These are phyloP conservation scores for Calonectria pseudoturangicola DNA, from an alignment of 2,329 filamentous ascomycete species.

Conservation along the genomic window DNA sequence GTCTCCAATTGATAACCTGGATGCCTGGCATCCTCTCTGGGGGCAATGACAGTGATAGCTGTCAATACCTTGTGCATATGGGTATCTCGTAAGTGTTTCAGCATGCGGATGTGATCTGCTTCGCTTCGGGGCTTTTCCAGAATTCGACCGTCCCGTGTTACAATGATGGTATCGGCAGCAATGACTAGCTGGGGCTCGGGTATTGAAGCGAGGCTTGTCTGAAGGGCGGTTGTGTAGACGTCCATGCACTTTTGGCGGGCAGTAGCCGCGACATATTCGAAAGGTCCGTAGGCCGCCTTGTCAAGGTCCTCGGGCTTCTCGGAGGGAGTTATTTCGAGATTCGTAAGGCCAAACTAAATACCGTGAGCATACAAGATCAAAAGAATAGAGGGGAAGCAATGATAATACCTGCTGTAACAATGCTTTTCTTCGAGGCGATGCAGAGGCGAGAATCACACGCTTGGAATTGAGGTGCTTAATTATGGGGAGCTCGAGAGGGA, in stretches of 20 bases:
- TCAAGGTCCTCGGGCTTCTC: constrained; percentile 89
- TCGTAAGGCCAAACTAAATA: constrained; percentile 82
- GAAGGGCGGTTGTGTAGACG: constrained; percentile 74
- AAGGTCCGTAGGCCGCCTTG: constrained; percentile 83
- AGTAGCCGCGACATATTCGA: constrained; percentile 93
- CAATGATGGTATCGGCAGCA: constrained; percentile 93
- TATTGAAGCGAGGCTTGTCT: constrained; percentile 64
- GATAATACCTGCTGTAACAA: constrained; percentile 81
- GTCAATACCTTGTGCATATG: constrained; percentile 89
- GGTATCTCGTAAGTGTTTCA: constrained; percentile 87
- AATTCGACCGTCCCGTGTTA: constrained; percentile 83
- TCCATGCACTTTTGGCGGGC: constrained; percentile 88
- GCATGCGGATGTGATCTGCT: constrained; percentile 87
- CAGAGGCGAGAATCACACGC: constrained; percentile 91
- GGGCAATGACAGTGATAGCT: constrained; percentile 87
- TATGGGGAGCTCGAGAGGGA: constrained; percentile 86
- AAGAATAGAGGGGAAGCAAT: too few species aligned
- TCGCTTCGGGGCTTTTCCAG: constrained; percentile 93
- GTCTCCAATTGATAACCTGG: constrained; percentile 90
- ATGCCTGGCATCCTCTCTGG: constrained; percentile 84
- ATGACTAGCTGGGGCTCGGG: constrained; percentile 89
- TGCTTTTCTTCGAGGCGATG: constrained; percentile 88
- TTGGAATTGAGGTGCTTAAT: constrained; percentile 84
- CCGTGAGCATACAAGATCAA: constrained; percentile 36
- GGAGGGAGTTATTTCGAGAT: constrained; percentile 90